A percentile compares a stretch with the other conserved stretches of the same genome.
These are phyloP conservation scores for Fusarium circinatum DNA, from an alignment of 2,329 filamentous ascomycete species.

Conservation along the genomic window DNA sequence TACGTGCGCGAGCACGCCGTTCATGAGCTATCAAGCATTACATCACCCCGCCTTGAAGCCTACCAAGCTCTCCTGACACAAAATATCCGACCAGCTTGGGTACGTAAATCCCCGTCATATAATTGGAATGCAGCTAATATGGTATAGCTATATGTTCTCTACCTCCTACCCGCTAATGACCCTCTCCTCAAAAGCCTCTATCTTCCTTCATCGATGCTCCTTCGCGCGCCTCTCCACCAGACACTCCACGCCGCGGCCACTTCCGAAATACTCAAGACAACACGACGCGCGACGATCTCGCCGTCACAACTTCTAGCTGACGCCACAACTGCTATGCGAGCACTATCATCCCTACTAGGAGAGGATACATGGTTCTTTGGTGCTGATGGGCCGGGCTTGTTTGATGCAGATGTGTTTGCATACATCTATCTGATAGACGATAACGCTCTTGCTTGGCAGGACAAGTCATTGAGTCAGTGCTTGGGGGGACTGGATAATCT, in stretches of 20 bases:
- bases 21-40: slow-evolving; percentile 57
- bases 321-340: slow-evolving; percentile 57
- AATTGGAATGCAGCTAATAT: slow-evolving; percentile 2
- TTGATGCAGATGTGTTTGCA: slow-evolving; percentile 90
- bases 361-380: slow-evolving; percentile 62
- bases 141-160: slow-evolving; percentile 79
- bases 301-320: slow-evolving; percentile 54
- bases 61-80: slow-evolving; percentile 83
- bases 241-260: slow-evolving; percentile 79
- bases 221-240: slow-evolving; percentile 70
- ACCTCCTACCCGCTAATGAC: slow-evolving; percentile 77
- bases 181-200: slow-evolving; percentile 77
- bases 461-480: slow-evolving; percentile 67
- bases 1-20: slow-evolving; percentile 66
- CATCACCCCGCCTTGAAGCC: slow-evolving; percentile 71
- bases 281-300: slow-evolving; percentile 52
- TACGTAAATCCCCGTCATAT: slow-evolving; percentile 49
- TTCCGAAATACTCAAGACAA: slow-evolving; percentile 75
- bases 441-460: slow-evolving; percentile 69
- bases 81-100: slow-evolving; percentile 86
- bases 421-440: slow-evolving; percentile 86
- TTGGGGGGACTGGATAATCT: slow-evolving; percentile 70
- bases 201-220: slow-evolving; percentile 71
- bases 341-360: slow-evolving; percentile 57
- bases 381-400: slow-evolving; percentile 69